Conservation (phyloP, 352 stramenopile species). For the Globisporangium ultimum region DNA sequence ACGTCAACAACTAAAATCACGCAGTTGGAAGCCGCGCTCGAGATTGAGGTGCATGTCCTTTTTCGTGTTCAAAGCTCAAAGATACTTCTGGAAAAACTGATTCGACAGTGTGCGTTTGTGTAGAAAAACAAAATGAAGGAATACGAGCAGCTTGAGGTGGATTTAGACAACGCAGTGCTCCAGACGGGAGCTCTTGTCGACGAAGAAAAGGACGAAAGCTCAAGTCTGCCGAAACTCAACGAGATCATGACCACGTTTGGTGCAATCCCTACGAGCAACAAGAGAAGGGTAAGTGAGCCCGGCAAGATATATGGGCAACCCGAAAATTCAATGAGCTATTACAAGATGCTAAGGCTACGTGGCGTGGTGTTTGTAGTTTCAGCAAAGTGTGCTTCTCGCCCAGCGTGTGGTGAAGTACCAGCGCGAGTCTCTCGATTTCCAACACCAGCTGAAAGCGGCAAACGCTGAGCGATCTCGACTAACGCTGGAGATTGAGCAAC, state of each 20-base stretch:
- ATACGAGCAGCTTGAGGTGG: constrained; percentile 72
- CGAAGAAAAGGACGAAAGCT: background rate
- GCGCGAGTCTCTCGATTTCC: constrained; percentile 37
- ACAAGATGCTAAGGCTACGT: no score
- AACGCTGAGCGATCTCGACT: constrained; percentile 26
- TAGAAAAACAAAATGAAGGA: constrained; percentile 59
- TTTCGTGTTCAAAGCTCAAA: background rate
- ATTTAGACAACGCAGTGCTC: constrained; percentile 62
- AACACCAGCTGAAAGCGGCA: constrained; percentile 34
- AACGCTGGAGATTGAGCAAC: constrained; percentile 21
- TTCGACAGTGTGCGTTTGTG: background rate
- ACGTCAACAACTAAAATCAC: constrained; percentile 58
- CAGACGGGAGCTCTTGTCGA: constrained; percentile 49
- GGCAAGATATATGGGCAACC: no score
- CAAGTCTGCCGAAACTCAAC: constrained; percentile 20
- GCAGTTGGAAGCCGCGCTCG: constrained; percentile 49
- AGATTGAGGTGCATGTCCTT: constrained; percentile 38
- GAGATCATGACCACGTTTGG: constrained; percentile 59
- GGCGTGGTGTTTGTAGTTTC: constrained; percentile 36
- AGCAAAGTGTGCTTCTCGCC: constrained; percentile 65
- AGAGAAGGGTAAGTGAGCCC: constrained; percentile 42
- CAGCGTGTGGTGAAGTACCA: constrained; percentile 72
- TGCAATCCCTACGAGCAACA: constrained; percentile 60
- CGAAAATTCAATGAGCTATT: no score
- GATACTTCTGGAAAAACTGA: background rate